Evolutionary conservation across 2,329 filamentous ascomycete species (phyloP).

Genomic region (Hysterium pulicare): DNA sequence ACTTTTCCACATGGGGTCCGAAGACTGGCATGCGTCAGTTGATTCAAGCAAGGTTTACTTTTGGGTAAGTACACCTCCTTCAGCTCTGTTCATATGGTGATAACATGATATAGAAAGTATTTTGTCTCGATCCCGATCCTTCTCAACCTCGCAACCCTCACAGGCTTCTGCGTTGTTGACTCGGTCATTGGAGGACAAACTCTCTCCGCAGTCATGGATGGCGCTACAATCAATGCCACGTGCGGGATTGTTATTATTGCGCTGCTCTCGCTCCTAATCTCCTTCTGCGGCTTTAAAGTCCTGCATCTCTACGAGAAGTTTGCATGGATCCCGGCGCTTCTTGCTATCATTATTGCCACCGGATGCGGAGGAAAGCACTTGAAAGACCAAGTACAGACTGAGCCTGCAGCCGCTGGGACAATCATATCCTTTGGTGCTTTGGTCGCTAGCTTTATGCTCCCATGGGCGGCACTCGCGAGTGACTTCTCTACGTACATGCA

Average conservation of each 20-base stretch:
- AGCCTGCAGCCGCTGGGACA: conserved; percentile 43
- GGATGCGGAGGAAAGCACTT: conserved; percentile 54
- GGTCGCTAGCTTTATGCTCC: conserved; percentile 62
- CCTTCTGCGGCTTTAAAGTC: conserved; percentile 57
- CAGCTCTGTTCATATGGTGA: neutral
- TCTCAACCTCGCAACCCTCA: conserved; percentile 61
- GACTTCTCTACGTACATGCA: conserved; percentile 62
- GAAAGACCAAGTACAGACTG: conserved; percentile 45
- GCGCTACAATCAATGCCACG: conserved; percentile 46
- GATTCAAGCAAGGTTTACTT: conserved; percentile 62
- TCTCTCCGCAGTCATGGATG: conserved; percentile 31
- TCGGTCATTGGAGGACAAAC: conserved; percentile 58
- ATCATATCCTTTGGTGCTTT: conserved; percentile 59
- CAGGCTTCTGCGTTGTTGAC: conserved; percentile 62
- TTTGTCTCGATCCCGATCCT: conserved; percentile 58
- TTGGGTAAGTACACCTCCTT: conserved; percentile 43
- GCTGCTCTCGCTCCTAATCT: conserved; percentile 56
- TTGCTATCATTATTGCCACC: conserved; percentile 54
- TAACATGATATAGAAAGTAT: conserved; percentile 38
- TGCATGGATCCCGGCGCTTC: conserved; percentile 55
- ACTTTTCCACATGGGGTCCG: conserved; percentile 57
- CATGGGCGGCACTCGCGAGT: conserved; percentile 57
- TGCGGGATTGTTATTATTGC: conserved; percentile 62
- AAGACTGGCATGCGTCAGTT: conserved; percentile 65
- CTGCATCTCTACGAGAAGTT: conserved; percentile 59